These are phyloP conservation scores for Amanita jacksonii DNA, from an alignment of 768 basidiomycete genomes.

Conservation along the genomic window DNA sequence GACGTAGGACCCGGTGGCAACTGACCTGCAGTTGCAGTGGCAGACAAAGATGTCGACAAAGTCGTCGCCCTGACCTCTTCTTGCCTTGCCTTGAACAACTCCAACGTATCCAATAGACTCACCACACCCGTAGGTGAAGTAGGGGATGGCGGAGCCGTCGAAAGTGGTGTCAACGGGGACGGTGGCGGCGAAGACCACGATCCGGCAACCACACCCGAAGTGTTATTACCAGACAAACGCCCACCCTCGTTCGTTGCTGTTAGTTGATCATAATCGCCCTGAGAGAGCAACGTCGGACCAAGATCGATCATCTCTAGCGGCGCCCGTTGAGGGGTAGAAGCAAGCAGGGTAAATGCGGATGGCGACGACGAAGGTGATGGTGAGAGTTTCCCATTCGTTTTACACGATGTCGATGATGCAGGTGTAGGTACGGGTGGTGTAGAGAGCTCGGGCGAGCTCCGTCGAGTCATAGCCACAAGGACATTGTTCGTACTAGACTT, in stretches of 20 bases:
- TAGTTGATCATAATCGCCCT: too few species aligned
- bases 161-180: conserved; percentile 1
- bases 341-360: conserved; percentile 1
- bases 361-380: not conserved
- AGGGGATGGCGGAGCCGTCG: conserved; percentile 5
- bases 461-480: not conserved
- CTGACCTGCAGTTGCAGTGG: too few species aligned
- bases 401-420: not conserved
- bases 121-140: conserved; percentile 1
- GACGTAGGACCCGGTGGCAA: not conserved
- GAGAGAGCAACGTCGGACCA: not conserved
- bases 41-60: too few species aligned
- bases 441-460: not conserved
- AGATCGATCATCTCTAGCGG: conserved; percentile 8
- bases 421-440: not conserved
- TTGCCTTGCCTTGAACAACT: too few species aligned
- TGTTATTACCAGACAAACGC: too few species aligned
- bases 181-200: not conserved
- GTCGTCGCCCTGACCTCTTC: too few species aligned
- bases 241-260: too few species aligned
- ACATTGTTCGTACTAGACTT: too few species aligned
- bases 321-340: conserved; percentile 1
- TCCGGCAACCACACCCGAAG: not conserved
- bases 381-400: too few species aligned
- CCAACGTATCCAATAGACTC: too few species aligned